Evolutionary conservation across 352 stramenopile species (phyloP).

Genomic region (Phytophthora foliorum): DNA sequence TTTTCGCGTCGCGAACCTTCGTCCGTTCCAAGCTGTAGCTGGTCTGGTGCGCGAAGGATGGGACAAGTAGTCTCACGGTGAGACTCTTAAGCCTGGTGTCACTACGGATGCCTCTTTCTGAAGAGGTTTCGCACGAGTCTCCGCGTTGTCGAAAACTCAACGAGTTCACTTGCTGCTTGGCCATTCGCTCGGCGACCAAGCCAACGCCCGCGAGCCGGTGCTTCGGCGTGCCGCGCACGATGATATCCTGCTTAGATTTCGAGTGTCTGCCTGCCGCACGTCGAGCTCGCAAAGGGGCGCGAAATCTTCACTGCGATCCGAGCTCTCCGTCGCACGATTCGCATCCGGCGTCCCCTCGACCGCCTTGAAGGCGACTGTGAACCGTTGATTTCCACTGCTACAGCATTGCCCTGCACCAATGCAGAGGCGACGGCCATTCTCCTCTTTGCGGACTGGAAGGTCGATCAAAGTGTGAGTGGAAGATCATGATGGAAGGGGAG

Average conservation of each 20-base stretch:
- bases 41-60: slow-evolving; percentile 5
- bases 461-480: background rate
- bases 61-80: no score
- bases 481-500: slow-evolving; percentile 34
- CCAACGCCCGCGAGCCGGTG: no score
- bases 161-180: background rate
- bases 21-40: slow-evolving; percentile 1
- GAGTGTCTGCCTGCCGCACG: slow-evolving; percentile 2
- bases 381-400: slow-evolving; percentile 21
- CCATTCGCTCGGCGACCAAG: no score
- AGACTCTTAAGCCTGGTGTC: no score
- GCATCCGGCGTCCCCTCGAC: slow-evolving; percentile 18
- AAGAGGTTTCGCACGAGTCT: no score
- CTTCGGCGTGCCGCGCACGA: slow-evolving; percentile 3
- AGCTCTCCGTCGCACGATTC: background rate
- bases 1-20: slow-evolving; percentile 5
- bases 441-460: slow-evolving; percentile 19
- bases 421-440: slow-evolving; percentile 8
- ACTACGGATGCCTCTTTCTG: no score
- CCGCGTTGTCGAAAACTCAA: no score
- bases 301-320: slow-evolving; percentile 18
- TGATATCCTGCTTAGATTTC: slow-evolving; percentile 2
- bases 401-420: background rate
- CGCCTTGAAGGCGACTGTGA: slow-evolving; percentile 11
- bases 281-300: slow-evolving; percentile 12